These are phyloP conservation scores for Theileria parva DNA, from an alignment of 169 alveolate genomes.

Conservation along the genomic window DNA sequence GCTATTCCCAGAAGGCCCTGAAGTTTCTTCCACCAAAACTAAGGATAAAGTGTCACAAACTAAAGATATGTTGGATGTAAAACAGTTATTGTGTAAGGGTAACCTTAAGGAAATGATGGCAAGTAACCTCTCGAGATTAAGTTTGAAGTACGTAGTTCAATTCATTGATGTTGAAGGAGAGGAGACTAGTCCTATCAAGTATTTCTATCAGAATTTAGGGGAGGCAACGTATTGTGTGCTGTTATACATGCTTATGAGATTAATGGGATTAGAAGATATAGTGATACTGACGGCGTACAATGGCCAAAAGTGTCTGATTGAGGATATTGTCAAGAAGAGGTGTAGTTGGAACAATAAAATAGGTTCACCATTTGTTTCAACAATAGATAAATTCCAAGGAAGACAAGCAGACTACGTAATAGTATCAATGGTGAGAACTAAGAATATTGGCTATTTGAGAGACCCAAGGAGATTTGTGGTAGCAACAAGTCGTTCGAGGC, in stretches of 20 bases:
- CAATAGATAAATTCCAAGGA: constrained; percentile 90
- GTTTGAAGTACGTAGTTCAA: constrained; percentile 80
- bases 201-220: constrained; percentile 89
- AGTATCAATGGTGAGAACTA: constrained; percentile 87
- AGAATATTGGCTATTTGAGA: constrained; percentile 87
- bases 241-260: constrained; percentile 89
- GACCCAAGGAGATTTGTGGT: constrained; percentile 91
- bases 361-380: constrained; percentile 78
- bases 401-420: constrained; percentile 88
- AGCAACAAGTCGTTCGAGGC: constrained; percentile 92
- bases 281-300: constrained; percentile 88
- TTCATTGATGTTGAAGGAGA: constrained; percentile 83
- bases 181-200: constrained; percentile 86
- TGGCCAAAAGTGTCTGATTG: constrained; percentile 89
- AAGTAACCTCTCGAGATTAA: constrained; percentile 6
- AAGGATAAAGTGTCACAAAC: background rate
- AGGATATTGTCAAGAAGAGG: constrained; percentile 79
- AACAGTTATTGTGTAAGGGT: constrained; percentile 29
- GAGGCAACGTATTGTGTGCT: constrained; percentile 93
- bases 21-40: background rate
- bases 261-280: constrained; percentile 85
- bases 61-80: constrained; percentile 63
- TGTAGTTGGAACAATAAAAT: constrained; percentile 81
- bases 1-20: background rate
- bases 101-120: constrained; percentile 66